Conservation (phyloP, 169 alveolate genomes). For the Eimeria acervulina region DNA sequence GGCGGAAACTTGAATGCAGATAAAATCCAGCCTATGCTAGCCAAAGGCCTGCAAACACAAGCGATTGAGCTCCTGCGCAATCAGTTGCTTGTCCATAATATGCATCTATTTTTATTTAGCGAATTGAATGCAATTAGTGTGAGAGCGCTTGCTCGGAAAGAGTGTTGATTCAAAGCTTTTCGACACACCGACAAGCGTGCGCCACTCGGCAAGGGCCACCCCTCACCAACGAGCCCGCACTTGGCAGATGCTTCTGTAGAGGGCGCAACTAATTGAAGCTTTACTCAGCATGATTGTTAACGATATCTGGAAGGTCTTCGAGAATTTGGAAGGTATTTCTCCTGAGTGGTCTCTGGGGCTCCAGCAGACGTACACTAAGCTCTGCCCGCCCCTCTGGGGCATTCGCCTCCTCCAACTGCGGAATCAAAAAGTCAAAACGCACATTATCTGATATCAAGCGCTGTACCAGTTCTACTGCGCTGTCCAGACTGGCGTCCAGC, state of each 20-base stretch:
- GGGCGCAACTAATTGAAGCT: not conserved
- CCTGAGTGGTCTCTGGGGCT: not conserved
- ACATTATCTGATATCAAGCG: not conserved
- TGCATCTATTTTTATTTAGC: not conserved
- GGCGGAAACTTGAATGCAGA: not conserved
- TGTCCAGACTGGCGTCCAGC: not conserved
- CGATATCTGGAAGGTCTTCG: not conserved
- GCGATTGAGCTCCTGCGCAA: not conserved
- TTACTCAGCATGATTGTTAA: not conserved
- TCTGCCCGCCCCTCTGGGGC: not conserved
- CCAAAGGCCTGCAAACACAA: not conserved
- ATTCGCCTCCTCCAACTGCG: not conserved
- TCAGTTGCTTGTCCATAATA: not conserved
- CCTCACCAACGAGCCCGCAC: not conserved
- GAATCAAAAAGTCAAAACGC: not conserved
- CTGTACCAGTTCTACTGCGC: too few relatives aligned
- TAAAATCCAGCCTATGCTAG: not conserved
- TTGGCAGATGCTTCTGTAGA: not conserved
- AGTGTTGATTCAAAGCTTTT: not conserved
- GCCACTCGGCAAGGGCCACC: not conserved
- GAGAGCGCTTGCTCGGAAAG: not conserved
- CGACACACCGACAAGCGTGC: not conserved
- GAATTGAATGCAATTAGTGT: not conserved
- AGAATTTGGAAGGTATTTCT: not conserved
- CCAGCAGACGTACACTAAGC: slow-evolving; percentile 5